These are phyloP conservation scores for Colletotrichum sublineola DNA, from an alignment of 2,329 filamentous ascomycete genomes.

Conservation along the genomic window DNA sequence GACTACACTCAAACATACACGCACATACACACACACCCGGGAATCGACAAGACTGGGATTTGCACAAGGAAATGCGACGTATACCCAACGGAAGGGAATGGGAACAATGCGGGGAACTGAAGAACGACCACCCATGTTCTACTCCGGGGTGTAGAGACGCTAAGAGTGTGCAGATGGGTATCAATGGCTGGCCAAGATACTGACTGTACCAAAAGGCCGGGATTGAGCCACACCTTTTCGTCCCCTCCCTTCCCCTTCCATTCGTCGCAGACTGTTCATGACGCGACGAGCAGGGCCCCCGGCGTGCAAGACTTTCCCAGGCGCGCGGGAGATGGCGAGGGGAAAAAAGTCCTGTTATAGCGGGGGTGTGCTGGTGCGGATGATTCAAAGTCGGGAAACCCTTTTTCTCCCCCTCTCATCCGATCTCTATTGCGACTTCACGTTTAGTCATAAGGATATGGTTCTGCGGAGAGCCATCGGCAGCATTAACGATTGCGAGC, in stretches of 20 bases:
- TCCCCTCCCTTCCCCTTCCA: not conserved
- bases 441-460: not conserved
- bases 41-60: too few species aligned
- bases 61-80: not conserved
- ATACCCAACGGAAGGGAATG: not conserved
- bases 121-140: not conserved
- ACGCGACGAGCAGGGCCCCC: slow-evolving; percentile 9
- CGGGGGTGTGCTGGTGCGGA: slow-evolving; percentile 13
- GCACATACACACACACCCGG: not conserved
- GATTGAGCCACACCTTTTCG: slow-evolving; percentile 6
- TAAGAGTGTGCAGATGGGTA: not conserved
- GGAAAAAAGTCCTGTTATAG: slow-evolving; percentile 10
- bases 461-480: not conserved
- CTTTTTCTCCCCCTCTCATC: slow-evolving; percentile 10
- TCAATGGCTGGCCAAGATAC: not conserved
- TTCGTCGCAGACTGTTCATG: slow-evolving; percentile 7
- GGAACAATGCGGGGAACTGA: not conserved
- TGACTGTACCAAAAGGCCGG: not conserved
- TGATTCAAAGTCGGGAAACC: slow-evolving; percentile 10
- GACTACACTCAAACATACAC: not conserved
- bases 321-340: slow-evolving; percentile 26
- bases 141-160: not conserved
- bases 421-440: slow-evolving; percentile 36
- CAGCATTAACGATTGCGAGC: too few species aligned
- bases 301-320: slow-evolving; percentile 24